Conservation (phyloP, 345 rosid species). For the Camelina sativa region DNA sequence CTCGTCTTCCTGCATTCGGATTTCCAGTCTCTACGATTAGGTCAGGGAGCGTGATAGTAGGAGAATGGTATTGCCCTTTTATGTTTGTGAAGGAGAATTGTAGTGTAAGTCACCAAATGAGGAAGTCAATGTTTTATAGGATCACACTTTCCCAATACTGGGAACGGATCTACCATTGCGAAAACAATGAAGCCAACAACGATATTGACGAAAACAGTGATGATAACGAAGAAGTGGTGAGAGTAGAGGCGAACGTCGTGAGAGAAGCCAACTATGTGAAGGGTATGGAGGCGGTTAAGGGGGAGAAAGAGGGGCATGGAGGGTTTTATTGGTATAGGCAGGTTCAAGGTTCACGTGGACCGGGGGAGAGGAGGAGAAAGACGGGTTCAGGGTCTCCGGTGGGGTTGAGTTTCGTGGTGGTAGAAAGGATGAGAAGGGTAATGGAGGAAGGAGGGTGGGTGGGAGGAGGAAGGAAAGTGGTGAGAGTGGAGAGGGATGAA, state of each 20-base stretch:
- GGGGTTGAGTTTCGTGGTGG: constrained; percentile 64
- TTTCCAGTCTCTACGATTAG: constrained; percentile 50
- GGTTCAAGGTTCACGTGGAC: constrained; percentile 18
- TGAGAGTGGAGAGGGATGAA: constrained; percentile 59
- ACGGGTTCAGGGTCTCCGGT: constrained; percentile 42
- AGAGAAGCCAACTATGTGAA: constrained; percentile 51
- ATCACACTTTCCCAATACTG: constrained; percentile 74
- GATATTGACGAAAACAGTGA: constrained; percentile 7
- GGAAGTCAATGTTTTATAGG: constrained; percentile 57
- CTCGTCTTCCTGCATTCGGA: constrained; percentile 55
- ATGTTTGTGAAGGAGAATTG: constrained; percentile 63
- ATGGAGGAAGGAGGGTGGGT: constrained; percentile 77
- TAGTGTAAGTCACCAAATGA: constrained; percentile 55
- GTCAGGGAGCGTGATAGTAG: constrained; percentile 52
- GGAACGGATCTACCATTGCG: constrained; percentile 61
- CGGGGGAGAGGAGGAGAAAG: constrained; percentile 32
- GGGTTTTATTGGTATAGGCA: constrained; percentile 63
- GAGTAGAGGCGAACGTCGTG: constrained; percentile 44
- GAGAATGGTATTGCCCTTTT: constrained; percentile 83
- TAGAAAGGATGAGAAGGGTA: constrained; percentile 72
- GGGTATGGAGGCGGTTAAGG: constrained; percentile 57
- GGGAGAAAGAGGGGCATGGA: constrained; percentile 38
- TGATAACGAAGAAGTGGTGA: constrained; percentile 38
- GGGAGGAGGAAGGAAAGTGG: constrained; percentile 52
- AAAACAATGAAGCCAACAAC: constrained; percentile 36